Percentiles rank a stretch among this genome's conserved stretches.
Conservation (phyloP, 306 rosid genomes). For the Vigna trinervia region DNA sequence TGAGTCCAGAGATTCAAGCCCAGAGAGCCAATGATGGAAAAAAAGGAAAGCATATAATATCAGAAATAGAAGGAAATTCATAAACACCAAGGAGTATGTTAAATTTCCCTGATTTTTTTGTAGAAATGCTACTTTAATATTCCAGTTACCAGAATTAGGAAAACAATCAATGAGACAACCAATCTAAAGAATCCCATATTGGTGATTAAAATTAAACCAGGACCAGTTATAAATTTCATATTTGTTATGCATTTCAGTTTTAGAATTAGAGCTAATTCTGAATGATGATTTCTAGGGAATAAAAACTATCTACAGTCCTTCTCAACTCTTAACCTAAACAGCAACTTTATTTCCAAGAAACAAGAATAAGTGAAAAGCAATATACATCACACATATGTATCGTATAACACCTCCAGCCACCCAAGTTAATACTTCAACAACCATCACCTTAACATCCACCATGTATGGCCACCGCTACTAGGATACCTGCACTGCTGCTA, state of each 20-base stretch:
- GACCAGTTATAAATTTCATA: slow-evolving; percentile 18
- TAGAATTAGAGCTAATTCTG: slow-evolving; percentile 8
- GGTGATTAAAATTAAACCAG: neutral
- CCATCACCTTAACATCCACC: neutral
- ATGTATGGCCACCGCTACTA: neutral
- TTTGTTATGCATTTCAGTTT: neutral
- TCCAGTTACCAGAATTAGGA: slow-evolving; percentile 7
- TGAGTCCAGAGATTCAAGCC: neutral
- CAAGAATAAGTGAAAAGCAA: slow-evolving; percentile 4
- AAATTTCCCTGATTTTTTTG: slow-evolving; percentile 5
- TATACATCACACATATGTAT: neutral
- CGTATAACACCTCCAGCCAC: slow-evolving; percentile 14
- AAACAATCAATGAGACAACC: slow-evolving; percentile 19
- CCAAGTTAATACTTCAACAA: slow-evolving; percentile 14
- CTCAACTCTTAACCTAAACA: slow-evolving; percentile 2
- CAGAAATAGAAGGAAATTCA: slow-evolving; percentile 13
- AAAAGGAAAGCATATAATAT: slow-evolving; percentile 5
- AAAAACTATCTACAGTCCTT: slow-evolving; percentile 21
- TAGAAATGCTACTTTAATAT: neutral
- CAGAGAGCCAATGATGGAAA: neutral
- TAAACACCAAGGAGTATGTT: slow-evolving; percentile 17
- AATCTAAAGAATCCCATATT: slow-evolving; percentile 1
- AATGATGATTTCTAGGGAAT: slow-evolving; percentile 9
- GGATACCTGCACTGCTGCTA: neutral
- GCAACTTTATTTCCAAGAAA: neutral